Evolutionary conservation across 164 flowering plant species (phyloP).

Genomic region (Platanus orientalis): DNA sequence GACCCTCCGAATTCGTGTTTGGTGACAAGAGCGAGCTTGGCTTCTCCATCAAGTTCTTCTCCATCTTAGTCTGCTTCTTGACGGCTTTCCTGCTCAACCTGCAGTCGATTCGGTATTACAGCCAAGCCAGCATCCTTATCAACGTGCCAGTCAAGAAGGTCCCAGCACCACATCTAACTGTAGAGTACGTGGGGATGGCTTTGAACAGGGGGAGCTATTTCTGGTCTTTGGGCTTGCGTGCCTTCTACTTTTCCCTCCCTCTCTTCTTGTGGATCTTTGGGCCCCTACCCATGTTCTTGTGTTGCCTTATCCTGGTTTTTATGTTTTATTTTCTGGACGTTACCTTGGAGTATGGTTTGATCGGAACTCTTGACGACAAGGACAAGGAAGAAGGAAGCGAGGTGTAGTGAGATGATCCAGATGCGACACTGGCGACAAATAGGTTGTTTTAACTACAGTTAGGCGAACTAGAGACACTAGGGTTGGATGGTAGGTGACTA

Average conservation of each 20-base stretch:
- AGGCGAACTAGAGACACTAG: too few species aligned
- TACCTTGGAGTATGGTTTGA: slow-evolving; percentile 21
- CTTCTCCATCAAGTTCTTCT: slow-evolving; percentile 49
- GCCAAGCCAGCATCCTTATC: slow-evolving; percentile 66
- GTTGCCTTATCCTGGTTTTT: slow-evolving; percentile 38
- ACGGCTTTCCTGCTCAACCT: slow-evolving; percentile 53
- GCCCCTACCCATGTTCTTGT: slow-evolving; percentile 57
- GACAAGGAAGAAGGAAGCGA: too few species aligned
- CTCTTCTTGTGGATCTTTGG: slow-evolving; percentile 70
- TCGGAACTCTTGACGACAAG: too few species aligned
- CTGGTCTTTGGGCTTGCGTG: too few species aligned
- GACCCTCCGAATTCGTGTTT: slow-evolving; percentile 9
- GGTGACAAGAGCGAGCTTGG: slow-evolving; percentile 39
- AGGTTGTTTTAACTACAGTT: too few species aligned
- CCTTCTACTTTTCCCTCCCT: slow-evolving; percentile 68
- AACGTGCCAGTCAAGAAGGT: slow-evolving; percentile 54
- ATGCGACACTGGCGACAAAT: too few species aligned
- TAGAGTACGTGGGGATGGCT: slow-evolving; percentile 38
- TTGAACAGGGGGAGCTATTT: slow-evolving; percentile 53
- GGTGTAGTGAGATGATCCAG: too few species aligned
- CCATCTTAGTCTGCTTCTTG: slow-evolving; percentile 50
- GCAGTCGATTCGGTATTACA: slow-evolving; percentile 65
- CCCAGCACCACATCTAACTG: slow-evolving; percentile 17
- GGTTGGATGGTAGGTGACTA: too few species aligned
- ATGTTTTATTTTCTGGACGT: slow-evolving; percentile 45